These are phyloP conservation scores for Fragosphaeria purpurea DNA, from an alignment of 2,329 filamentous ascomycete species.

Conservation along the genomic window DNA sequence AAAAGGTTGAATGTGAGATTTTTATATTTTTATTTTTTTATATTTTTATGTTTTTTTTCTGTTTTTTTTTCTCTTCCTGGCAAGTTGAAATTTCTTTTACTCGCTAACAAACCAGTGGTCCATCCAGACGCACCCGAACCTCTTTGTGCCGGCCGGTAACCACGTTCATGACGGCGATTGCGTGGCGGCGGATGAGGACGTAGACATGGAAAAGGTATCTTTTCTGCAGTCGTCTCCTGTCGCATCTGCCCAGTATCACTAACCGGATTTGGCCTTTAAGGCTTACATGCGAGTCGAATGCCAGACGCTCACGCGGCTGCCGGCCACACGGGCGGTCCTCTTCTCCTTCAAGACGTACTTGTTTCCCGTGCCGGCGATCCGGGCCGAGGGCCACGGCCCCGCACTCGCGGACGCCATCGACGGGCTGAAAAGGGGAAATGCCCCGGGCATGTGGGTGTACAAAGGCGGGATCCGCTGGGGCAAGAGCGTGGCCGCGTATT, in stretches of 20 bases:
- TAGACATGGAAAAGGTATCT: slow-evolving; percentile 29
- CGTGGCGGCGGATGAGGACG: slow-evolving; percentile 23
- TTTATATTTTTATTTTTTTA: background rate
- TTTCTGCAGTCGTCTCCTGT: background rate
- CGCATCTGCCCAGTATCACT: too few species aligned
- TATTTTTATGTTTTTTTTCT: background rate
- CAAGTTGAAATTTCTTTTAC: background rate
- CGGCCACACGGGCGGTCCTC: slow-evolving; percentile 33
- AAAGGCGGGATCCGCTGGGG: slow-evolving; percentile 41
- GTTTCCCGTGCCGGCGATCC: slow-evolving; percentile 38
- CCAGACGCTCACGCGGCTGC: slow-evolving; percentile 41
- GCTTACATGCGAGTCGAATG: slow-evolving; percentile 36
- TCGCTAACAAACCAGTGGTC: slow-evolving; percentile 30
- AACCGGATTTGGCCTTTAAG: slow-evolving; percentile 12
- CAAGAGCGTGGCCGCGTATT: slow-evolving; percentile 33
- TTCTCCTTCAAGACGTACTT: slow-evolving; percentile 49
- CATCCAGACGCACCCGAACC: slow-evolving; percentile 30
- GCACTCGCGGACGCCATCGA: slow-evolving; percentile 43
- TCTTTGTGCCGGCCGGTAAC: slow-evolving; percentile 31
- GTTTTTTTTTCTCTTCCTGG: background rate
- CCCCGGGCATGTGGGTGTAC: slow-evolving; percentile 43
- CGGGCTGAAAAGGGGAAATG: slow-evolving; percentile 39
- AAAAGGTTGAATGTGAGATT: slow-evolving; percentile 39
- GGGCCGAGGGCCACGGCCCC: slow-evolving; percentile 35
- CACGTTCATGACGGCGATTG: slow-evolving; percentile 25